Conservation (phyloP, 83 land plant species). For the Isoetes engelmannii region DNA sequence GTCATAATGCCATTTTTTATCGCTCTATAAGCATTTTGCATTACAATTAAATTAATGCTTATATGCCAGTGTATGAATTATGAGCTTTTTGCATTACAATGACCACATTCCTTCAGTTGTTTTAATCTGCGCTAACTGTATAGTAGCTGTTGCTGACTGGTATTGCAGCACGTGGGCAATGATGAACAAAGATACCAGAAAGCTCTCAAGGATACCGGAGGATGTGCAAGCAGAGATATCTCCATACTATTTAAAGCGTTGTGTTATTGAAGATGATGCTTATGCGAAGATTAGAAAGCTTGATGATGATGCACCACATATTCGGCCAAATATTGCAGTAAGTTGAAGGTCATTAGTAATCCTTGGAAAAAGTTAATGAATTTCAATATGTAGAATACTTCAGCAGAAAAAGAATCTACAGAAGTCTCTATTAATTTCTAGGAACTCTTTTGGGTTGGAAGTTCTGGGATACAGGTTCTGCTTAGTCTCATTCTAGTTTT, state of each 20-base stretch:
- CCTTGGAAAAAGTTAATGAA: too few species aligned
- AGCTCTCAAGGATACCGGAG: constrained; percentile 59
- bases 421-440: not conserved
- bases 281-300: constrained; percentile 41
- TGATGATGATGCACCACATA: constrained; percentile 24
- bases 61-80: too few species aligned
- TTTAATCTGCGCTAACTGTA: not conserved
- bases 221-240: constrained; percentile 50
- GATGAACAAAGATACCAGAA: constrained; percentile 70
- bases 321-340: constrained; percentile 16
- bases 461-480: not conserved
- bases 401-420: not conserved
- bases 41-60: too few species aligned
- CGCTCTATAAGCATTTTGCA: too few species aligned
- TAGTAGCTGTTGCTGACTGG: not conserved
- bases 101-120: too few species aligned
- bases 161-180: constrained; percentile 57
- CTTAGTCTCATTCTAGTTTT: too few species aligned
- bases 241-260: constrained; percentile 39
- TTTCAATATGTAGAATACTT: too few species aligned
- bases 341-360: not conserved
- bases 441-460: not conserved
- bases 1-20: too few species aligned
- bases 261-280: constrained; percentile 44
- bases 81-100: too few species aligned